phyloP scores from a whole-genome alignment of 192 early-diverging fungal genomes.

The Linnemannia schmuckeri region DNA sequence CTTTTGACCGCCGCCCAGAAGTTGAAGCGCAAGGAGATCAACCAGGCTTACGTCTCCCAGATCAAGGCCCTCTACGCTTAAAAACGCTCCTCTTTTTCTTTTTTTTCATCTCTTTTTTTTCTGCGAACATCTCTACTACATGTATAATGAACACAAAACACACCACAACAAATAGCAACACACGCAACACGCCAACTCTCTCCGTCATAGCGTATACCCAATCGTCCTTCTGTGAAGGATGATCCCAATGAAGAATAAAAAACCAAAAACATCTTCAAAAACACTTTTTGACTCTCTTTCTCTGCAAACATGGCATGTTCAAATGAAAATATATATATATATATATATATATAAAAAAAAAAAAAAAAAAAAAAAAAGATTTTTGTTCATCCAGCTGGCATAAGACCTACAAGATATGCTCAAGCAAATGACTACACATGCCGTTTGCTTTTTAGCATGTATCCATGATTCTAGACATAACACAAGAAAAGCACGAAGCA shows the following conservation, averaged over 20 bases:
- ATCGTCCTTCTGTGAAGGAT: neutral
- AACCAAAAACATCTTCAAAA: constrained; percentile 8
- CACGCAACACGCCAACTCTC: neutral
- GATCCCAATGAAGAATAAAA: constrained; percentile 2
- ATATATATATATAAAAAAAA: too few species aligned
- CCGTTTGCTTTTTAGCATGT: too few species aligned
- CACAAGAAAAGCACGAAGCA: neutral
- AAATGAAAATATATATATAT: too few species aligned
- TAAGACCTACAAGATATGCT: too few species aligned
- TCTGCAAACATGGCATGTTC: too few species aligned
- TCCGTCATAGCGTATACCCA: neutral
- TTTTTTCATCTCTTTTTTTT: constrained; percentile 1
- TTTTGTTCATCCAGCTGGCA: too few species aligned
- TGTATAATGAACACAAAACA: constrained; percentile 19
- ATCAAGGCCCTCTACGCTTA: constrained; percentile 67
- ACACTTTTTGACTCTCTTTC: too few species aligned
- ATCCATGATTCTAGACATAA: neutral
- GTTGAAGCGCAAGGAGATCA: constrained; percentile 86
- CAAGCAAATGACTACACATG: too few species aligned
- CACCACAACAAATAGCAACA: neutral
- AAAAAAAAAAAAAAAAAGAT: too few species aligned
- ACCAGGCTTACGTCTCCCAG: constrained; percentile 70
- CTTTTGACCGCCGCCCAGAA: constrained; percentile 96
- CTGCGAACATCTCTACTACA: neutral
- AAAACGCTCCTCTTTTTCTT: neutral